Evolutionary conservation across 179 eudicot species (phyloP), one percentile per base, ranked within the genome.

Genomic region (Amaranthus tricolor): DNA sequence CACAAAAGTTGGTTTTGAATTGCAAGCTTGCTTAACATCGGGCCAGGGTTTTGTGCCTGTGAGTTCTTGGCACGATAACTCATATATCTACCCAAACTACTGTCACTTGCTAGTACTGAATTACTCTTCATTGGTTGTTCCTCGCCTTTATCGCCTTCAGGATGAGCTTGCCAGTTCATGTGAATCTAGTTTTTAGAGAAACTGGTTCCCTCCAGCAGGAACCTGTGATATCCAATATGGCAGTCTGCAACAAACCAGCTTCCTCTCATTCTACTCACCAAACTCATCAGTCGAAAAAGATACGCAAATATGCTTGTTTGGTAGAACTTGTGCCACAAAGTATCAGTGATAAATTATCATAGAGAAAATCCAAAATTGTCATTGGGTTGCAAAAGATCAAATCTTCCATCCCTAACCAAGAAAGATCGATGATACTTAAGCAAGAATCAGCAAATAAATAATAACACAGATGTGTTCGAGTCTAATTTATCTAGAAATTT

Each of bases 31-130:
- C 69, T 31, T 54, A 74, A 47, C 63, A 54, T 7, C 5, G 0
- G 70, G 53, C 14, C 31, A 49, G 15, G 44, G 58, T 17, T 21
- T 52, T 43, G 51, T 51, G 17, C 61, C 57, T 68, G 20, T 47
- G 9, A 49, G 58, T 72, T 66, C 76, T 66, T 58, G 51, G 77
- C 60, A 67, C 73, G 81, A 55, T 66, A 59, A 78, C 77, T 78
- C 81, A 72, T 57, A 20, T 47, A 76, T 14, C 77, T 77, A 17
- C 73, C 81, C 62, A 72, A 43, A 63, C 73, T 73, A 50, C 73
- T 72, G 47, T 73, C 77, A 7, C 69, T 31, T 73, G 51, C 81
- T 67, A 31, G 40, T 31, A 55, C 65, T 0, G n/a, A 20, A 77
- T 24, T 71, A 20, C 71, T 63, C 59, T 62, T 68, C 31, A 6